These are phyloP conservation scores for Sicyos baderoa DNA, from an alignment of 306 rosid genomes.

Conservation along the genomic window DNA sequence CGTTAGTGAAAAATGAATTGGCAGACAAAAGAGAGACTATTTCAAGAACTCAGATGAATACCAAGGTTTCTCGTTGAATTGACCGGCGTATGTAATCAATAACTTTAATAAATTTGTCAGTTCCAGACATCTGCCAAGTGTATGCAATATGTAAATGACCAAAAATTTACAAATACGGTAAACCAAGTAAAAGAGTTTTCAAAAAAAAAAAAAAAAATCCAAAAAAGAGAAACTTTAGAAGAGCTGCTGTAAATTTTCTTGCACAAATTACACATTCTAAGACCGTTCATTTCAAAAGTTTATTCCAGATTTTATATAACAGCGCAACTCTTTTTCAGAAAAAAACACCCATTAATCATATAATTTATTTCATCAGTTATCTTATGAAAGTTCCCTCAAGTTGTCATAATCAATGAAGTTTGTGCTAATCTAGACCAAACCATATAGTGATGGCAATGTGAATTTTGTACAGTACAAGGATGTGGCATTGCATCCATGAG, in stretches of 20 bases:
- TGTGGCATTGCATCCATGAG: constrained; percentile 3
- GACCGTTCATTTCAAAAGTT: neutral
- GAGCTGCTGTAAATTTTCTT: neutral
- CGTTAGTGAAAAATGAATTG: neutral
- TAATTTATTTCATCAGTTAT: neutral
- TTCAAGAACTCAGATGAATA: constrained; percentile 25
- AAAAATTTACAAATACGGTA: neutral
- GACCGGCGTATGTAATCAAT: constrained; percentile 84
- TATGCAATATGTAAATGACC: neutral
- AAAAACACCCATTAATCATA: constrained; percentile 1
- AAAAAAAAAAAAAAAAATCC: neutral
- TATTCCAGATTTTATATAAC: neutral
- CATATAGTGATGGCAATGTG: neutral
- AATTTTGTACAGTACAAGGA: neutral
- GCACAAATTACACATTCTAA: neutral
- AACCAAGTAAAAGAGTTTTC: neutral
- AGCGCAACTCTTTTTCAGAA: neutral
- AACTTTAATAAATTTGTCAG: constrained; percentile 88
- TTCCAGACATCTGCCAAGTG: constrained; percentile 52
- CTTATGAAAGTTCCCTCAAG: neutral
- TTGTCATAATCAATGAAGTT: neutral
- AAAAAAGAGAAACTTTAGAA: neutral
- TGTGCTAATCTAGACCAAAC: neutral
- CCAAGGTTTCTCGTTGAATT: constrained; percentile 88
- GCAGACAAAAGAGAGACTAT: neutral